A percentile compares a stretch with the other conserved stretches of the same genome.
phyloP scores from a whole-genome alignment of 2,329 filamentous ascomycete species.

The Phialophora tarda region DNA sequence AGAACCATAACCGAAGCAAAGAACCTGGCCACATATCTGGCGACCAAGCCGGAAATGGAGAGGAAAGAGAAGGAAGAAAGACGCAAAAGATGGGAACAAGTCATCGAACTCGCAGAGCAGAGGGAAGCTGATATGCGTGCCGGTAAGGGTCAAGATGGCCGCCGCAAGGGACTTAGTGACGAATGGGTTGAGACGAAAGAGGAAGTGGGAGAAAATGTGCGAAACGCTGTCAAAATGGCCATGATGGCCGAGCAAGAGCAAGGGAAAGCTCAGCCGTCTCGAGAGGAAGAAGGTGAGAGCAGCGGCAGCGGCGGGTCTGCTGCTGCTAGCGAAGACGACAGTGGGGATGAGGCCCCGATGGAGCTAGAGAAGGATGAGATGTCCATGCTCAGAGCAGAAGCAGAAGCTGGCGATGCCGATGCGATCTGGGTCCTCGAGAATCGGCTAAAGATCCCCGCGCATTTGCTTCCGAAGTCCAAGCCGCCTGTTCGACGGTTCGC shows the following conservation, averaged over 20 bases:
- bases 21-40: slow-evolving; percentile 89
- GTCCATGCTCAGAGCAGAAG: slow-evolving; percentile 34
- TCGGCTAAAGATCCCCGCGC: slow-evolving; percentile 36
- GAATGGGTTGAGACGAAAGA: slow-evolving; percentile 97
- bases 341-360: slow-evolving; percentile 43
- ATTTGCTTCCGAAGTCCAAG: slow-evolving; percentile 35
- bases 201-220: slow-evolving; percentile 81
- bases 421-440: slow-evolving; percentile 41
- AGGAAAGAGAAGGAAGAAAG: slow-evolving; percentile 88
- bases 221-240: slow-evolving; percentile 75
- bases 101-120: slow-evolving; percentile 82
- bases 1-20: slow-evolving; percentile 96
- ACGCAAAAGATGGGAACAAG: slow-evolving; percentile 81
- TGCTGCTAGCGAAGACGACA: slow-evolving; percentile 48
- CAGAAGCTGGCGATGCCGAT: slow-evolving; percentile 39
- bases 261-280: slow-evolving; percentile 45
- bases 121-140: slow-evolving; percentile 82
- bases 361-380: slow-evolving; percentile 39
- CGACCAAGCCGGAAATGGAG: slow-evolving; percentile 97
- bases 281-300: slow-evolving; percentile 50
- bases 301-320: slow-evolving; percentile 43
- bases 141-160: slow-evolving; percentile 59
- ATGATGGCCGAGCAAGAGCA: slow-evolving; percentile 64
- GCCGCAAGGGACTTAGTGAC: slow-evolving; percentile 70
- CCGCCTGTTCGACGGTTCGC: slow-evolving; percentile 46